A percentile compares a stretch with the other conserved stretches of the same genome.
Conservation (phyloP, 371 early-diverging fungal species). For the Syncephalastrum contaminatum region DNA sequence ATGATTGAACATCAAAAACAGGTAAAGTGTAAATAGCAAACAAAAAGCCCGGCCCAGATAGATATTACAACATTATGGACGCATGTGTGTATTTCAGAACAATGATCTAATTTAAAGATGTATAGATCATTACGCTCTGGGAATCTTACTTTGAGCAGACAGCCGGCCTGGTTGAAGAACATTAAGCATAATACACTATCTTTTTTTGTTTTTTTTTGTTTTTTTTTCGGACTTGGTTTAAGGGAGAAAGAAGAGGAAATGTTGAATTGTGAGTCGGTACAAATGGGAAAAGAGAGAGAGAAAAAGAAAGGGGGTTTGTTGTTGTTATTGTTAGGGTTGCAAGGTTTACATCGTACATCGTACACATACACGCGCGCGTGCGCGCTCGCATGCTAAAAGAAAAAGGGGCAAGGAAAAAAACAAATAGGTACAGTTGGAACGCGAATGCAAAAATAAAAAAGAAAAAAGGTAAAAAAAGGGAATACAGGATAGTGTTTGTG, state of each 20-base stretch:
- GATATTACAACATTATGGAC: background rate
- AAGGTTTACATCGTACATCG: too few relatives aligned
- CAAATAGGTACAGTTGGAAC: background rate
- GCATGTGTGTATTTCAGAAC: background rate
- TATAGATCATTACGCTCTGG: conserved; percentile 63
- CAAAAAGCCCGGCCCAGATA: background rate
- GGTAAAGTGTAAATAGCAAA: conserved; percentile 31
- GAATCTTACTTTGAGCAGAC: conserved; percentile 62
- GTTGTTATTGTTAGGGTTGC: too few relatives aligned
- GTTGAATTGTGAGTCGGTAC: too few relatives aligned
- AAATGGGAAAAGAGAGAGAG: background rate
- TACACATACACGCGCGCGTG: too few relatives aligned
- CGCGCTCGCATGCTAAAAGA: too few relatives aligned
- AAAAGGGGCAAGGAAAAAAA: background rate
- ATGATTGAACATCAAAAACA: conserved; percentile 85
- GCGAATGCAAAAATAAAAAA: background rate
- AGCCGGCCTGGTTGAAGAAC: conserved; percentile 31
- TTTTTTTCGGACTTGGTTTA: background rate
- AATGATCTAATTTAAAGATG: background rate
- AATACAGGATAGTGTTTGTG: background rate
- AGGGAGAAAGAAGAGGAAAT: too few relatives aligned
- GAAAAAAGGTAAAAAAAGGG: background rate
- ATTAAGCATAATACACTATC: conserved; percentile 3
- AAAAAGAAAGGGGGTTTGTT: background rate
- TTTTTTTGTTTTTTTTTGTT: background rate